Conservation (phyloP, 108 stramenopile genomes). For the Epithemia pelagica region DNA sequence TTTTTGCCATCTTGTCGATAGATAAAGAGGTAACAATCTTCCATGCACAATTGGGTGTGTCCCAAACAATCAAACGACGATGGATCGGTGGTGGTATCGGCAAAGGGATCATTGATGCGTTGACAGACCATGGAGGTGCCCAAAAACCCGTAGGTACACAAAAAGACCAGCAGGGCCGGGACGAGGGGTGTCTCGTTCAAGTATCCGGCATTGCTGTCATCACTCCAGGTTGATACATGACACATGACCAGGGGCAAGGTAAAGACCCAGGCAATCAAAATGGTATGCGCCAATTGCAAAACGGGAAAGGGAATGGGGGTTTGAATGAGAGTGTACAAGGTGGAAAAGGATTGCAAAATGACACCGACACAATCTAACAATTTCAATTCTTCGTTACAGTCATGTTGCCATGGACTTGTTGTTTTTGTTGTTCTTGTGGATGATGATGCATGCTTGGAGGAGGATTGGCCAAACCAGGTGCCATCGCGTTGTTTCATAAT, state of each 20-base stretch:
- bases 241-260: slow-evolving; percentile 18
- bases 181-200: too few relatives aligned
- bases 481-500: background rate
- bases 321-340: slow-evolving; percentile 15
- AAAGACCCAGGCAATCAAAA: slow-evolving; percentile 19
- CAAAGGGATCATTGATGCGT: slow-evolving; percentile 64
- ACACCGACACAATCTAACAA: slow-evolving; percentile 19
- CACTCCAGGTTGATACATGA: too few relatives aligned
- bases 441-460: background rate
- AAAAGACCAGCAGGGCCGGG: background rate
- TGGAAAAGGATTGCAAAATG: slow-evolving; percentile 27
- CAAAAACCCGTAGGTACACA: slow-evolving; percentile 19
- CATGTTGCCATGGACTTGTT: too few relatives aligned
- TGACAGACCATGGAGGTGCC: slow-evolving; percentile 33
- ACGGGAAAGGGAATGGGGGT: slow-evolving; percentile 29
- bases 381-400: slow-evolving; percentile 17
- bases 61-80: slow-evolving; percentile 25
- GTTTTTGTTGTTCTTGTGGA: too few relatives aligned
- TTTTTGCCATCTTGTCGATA: slow-evolving; percentile 3
- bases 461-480: background rate
- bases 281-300: slow-evolving; percentile 27
- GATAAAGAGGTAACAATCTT: slow-evolving; percentile 14
- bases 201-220: too few relatives aligned
- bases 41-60: slow-evolving; percentile 1
- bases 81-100: slow-evolving; percentile 31